Conservation (phyloP, 352 stramenopile species). For the Pythium dissotocum region DNA sequence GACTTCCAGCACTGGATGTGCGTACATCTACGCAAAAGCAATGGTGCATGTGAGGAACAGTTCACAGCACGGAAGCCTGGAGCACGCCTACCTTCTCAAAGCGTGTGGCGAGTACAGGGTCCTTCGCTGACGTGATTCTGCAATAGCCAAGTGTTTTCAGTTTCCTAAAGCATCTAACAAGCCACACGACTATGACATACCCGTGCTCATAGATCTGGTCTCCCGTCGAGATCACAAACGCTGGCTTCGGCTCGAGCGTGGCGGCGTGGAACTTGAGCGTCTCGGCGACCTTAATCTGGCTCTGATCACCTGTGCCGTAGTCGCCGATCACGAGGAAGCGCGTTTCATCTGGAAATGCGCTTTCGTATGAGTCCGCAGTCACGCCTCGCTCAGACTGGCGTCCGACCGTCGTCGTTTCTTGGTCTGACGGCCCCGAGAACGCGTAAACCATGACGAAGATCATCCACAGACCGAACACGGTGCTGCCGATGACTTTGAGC, state of each 20-base stretch:
- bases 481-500: conserved; percentile 56
- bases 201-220: conserved; percentile 88
- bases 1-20: conserved; percentile 54
- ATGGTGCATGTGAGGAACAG: neutral
- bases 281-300: conserved; percentile 61
- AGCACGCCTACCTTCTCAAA: conserved; percentile 62
- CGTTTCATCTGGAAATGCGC: conserved; percentile 55
- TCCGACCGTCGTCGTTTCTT: conserved; percentile 8
- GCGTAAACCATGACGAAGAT: conserved; percentile 64
- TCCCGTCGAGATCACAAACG: conserved; percentile 82
- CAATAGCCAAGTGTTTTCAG: neutral
- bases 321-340: conserved; percentile 84
- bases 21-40: conserved; percentile 62
- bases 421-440: conserved; percentile 2
- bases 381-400: conserved; percentile 10
- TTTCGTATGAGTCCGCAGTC: conserved; percentile 30
- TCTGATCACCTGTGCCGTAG: conserved; percentile 70
- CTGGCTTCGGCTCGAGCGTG: conserved; percentile 53
- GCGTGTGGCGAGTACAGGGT: conserved; percentile 59
- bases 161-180: neutral
- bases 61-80: no score
- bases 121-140: conserved; percentile 60
- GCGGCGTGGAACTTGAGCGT: conserved; percentile 59
- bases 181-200: conserved; percentile 28
- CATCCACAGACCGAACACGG: conserved; percentile 57